Conservation (phyloP, 352 stramenopile species). For the Phytophthora capsici region DNA sequence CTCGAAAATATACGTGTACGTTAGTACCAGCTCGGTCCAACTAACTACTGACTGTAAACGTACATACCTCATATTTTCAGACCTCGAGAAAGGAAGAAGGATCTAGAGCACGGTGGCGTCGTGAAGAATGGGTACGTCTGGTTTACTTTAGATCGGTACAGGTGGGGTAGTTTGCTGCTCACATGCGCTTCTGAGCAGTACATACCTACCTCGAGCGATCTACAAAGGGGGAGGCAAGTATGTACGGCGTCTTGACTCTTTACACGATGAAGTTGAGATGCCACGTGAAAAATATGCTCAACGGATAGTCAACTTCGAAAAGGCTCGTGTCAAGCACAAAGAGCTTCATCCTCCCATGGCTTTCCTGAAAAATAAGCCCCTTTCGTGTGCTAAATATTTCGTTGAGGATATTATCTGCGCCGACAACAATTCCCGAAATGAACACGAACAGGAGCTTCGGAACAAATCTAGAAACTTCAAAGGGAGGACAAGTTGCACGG, state of each 20-base stretch:
- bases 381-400: conserved; percentile 69
- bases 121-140: conserved; percentile 54
- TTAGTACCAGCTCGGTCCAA: neutral
- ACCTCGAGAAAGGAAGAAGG: conserved; percentile 51
- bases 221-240: conserved; percentile 68
- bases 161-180: neutral
- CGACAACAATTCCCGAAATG: conserved; percentile 21
- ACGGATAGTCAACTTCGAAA: conserved; percentile 63
- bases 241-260: conserved; percentile 35
- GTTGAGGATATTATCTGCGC: conserved; percentile 51
- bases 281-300: conserved; percentile 52
- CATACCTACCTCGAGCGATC: conserved; percentile 55
- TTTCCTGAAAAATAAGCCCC: conserved; percentile 59
- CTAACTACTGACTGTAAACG: too few species aligned
- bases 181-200: conserved; percentile 19
- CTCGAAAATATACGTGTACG: conserved; percentile 58
- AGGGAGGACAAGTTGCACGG: conserved; percentile 32
- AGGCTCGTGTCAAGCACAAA: conserved; percentile 65
- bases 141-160: neutral
- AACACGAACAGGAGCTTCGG: conserved; percentile 16
- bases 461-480: conserved; percentile 7
- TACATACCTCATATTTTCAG: conserved; percentile 15
- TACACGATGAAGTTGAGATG: conserved; percentile 11
- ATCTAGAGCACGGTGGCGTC: conserved; percentile 43
- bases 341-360: conserved; percentile 73